Evolutionary conservation across 1,139 yeast genomes (phyloP), one percentile per base, ranked within the genome.

Genomic region (Suhomyces anneliseae): DNA sequence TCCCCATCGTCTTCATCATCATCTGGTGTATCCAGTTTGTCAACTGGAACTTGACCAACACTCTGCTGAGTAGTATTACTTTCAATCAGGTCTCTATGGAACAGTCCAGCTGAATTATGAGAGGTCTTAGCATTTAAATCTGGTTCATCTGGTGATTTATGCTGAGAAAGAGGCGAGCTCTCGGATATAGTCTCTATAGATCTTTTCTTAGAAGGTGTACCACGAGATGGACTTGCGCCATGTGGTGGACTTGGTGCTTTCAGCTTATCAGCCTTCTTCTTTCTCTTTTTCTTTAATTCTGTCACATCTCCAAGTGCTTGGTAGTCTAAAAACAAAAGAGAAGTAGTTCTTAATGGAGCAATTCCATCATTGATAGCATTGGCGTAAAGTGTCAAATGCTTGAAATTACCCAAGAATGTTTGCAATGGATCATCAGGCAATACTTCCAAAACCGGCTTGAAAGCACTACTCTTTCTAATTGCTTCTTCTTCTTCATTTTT

Each of bases 291-390:
- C 47, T 61, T 63, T 38, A 68, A 54, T 32, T 56, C 66, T 39
- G 60, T 61, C 11, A 65, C 74, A 46, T 70, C 70, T 1, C 74
- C 76, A 27, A 63, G 50, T 1, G 66, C 66, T 14, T 56, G 54
- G 60, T 62, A 63, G 48, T 63, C 68, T 36, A 63, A 48, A 36
- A 61, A 63, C 27, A 63, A 45, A 34, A 63, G 50, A 2, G 66
- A 60, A 7, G 62, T 54, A 1, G 68, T 63, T 14, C 68, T 51
- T 24, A 63, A 47, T 1, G 68, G 66, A 3, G 62, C 68, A 26
- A 63, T 62, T 2, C 68, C 68, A 40, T 63, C 68, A 36, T 62
- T 59, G 27, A 62, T 53, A 2, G 66, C 65, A 39, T 63, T 63
- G 11, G 68, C 66, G 41, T 63, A 63, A 7, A 62, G 53, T 1